Evolutionary conservation across 371 early-diverging fungal genomes (phyloP), one percentile per base, ranked within the genome.

Genomic region (Mucor indicus): DNA sequence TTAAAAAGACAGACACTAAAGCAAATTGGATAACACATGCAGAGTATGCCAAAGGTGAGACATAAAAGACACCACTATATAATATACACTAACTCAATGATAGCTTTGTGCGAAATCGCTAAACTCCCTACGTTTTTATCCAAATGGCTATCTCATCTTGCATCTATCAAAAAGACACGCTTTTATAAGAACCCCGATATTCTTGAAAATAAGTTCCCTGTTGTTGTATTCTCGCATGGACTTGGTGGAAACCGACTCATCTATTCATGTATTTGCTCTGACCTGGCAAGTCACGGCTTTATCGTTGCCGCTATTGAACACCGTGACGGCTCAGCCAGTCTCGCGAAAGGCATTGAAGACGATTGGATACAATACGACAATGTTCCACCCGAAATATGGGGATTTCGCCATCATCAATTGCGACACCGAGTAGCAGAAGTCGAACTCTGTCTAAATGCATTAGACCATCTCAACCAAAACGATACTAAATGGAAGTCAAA

Each of bases 241-340:
- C 55, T 79, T 24, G 77, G 69, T 15, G 80, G 77, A 13, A 67
- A 57, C 42, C 60, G 77, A 10, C 52, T 67, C 2, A 64, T 69
- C 7, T 82, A 82, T 48, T 64, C 67, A 0, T 48, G 51, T 13
- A 47, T 79, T 21, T 76, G 75, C 46, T 68, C 75, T 11, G 67
- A 71, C 25, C 39, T 83, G 38, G 79, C 83, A 4, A 64, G 69
- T 11, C 50, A 69, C 16, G 79, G 81, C 0, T 70, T 79, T 29
- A 57, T 84, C 1, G 81, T 80, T 1, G 58, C 64, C 6, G 70
- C 81, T 7, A 57, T 80, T 31, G 84, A 81, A 48, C 80, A 80
- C 46, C 66, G 76, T 8, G 81, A 81, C 44, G 63, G 72, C 2
- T 62, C 71, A 9, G 84, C 64, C 0, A 62, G 68, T 19, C 31